Conservation (phyloP, 2,329 filamentous ascomycete genomes). For the Kalmusia sp. region DNA sequence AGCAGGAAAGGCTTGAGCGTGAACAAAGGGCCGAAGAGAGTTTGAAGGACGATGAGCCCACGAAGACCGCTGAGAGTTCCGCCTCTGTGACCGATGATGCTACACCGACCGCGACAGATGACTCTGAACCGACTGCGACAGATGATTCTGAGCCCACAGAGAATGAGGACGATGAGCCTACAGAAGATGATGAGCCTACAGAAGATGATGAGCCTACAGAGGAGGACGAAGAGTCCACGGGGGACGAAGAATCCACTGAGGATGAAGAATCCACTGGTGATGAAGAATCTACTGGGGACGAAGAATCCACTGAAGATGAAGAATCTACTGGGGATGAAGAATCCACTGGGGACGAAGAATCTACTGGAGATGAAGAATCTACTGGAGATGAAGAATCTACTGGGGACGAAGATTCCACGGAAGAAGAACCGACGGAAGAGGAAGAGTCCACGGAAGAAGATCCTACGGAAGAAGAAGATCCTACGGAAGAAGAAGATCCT, state of each 20-base stretch:
- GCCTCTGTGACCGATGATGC: background rate
- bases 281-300: background rate
- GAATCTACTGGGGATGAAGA: no score
- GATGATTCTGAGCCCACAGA: background rate
- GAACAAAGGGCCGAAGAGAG: conserved; percentile 6
- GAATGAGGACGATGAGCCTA: background rate
- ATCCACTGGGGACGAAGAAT: background rate
- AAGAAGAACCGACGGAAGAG: background rate
- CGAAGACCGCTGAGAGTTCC: background rate
- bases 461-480: background rate
- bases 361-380: background rate
- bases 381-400: background rate
- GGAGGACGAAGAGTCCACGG: background rate
- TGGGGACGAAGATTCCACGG: background rate
- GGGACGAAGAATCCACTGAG: background rate
- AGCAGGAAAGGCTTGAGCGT: conserved; percentile 1
- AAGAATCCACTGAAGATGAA: background rate
- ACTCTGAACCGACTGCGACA: background rate
- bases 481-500: background rate
- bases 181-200: background rate
- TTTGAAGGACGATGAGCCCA: background rate
- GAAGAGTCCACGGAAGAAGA: background rate
- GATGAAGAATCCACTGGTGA: background rate
- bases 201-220: background rate
- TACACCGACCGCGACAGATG: background rate